These are phyloP conservation scores for Funneliformis geosporum DNA, from an alignment of 192 early-diverging fungal species.

Conservation along the genomic window DNA sequence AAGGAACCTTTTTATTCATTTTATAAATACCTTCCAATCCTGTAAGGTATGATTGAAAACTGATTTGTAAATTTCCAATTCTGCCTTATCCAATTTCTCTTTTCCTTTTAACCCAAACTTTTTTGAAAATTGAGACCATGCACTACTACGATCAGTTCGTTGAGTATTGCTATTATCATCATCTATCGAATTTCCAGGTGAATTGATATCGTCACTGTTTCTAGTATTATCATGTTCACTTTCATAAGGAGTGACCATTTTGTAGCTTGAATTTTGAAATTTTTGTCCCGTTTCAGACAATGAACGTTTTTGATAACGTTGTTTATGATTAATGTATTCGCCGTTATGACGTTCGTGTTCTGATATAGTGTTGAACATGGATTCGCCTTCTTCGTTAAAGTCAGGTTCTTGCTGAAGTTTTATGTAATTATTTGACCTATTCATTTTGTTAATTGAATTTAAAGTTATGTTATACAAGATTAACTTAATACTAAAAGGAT, in stretches of 20 bases:
- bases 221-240: not conserved
- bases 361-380: not conserved
- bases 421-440: constrained; percentile 13
- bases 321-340: not conserved
- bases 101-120: constrained; percentile 9
- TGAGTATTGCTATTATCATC: not conserved
- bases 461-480: not conserved
- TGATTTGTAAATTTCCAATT: not conserved
- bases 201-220: not conserved
- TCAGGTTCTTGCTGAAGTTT: constrained; percentile 11
- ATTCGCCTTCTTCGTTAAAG: not conserved
- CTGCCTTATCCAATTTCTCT: not conserved
- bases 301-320: constrained; percentile 4
- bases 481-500: not conserved
- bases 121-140: constrained; percentile 22
- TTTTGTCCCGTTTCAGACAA: constrained; percentile 1
- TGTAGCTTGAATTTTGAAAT: not conserved
- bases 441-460: not conserved
- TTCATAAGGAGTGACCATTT: not conserved
- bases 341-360: not conserved
- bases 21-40: constrained; percentile 23
- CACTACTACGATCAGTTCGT: not conserved
- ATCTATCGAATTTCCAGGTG: no score
- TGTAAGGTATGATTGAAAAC: constrained; percentile 5
- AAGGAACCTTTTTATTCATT: not conserved